Base-by-base conservation (phyloP, 305 asterid genomes). In the Fraxinus sp. region DNA sequence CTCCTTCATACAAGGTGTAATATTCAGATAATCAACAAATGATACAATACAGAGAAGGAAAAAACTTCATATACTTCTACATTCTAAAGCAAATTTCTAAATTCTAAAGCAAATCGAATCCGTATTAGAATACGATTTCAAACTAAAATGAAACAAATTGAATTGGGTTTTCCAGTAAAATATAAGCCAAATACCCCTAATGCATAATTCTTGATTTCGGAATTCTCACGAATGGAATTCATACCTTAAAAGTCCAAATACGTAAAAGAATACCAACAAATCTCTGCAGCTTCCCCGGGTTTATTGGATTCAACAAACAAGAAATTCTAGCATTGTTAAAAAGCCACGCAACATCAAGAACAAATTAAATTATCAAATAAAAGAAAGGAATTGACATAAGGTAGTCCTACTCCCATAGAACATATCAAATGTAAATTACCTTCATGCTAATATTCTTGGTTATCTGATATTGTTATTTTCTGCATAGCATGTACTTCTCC, bases 401-500 rank as follows among this genome's bases (percentile, higher is more conserved):
- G 0, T 41, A 41, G 1, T 41, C 16, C 52, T 41, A 10, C 52
- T 49, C 24, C 32, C 3, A 43, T 11, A 9, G 22, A 76, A 73
- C 64, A 82, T 74, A 79, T 75, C 71, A 18, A 32, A 26, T 22
- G 78, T 77, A 59, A 73, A 35, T 80, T 7, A 86, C 84, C 74
- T 64, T 81, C 78, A 22, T 36, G 66, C 71, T 84, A 88, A 74
- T 57, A 66, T 75, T 71, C 83, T 39, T 83, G 74, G 6, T 73
- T 66, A 49, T 83, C 87, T 46, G 86, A 84, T 75, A 57, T 76
- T 13, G 82, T 68, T 70, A 81, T 72, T 57, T 70, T 71, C 64
- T 82, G 82, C 81, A 78, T 5, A n/a, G 55, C 68, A 77, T 37
- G 80, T 77, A 77, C 87, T 83, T 84, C 84, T 72, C 81, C 78